phyloP scores from a whole-genome alignment of 352 stramenopile species.

The Globisporangium splendens region DNA sequence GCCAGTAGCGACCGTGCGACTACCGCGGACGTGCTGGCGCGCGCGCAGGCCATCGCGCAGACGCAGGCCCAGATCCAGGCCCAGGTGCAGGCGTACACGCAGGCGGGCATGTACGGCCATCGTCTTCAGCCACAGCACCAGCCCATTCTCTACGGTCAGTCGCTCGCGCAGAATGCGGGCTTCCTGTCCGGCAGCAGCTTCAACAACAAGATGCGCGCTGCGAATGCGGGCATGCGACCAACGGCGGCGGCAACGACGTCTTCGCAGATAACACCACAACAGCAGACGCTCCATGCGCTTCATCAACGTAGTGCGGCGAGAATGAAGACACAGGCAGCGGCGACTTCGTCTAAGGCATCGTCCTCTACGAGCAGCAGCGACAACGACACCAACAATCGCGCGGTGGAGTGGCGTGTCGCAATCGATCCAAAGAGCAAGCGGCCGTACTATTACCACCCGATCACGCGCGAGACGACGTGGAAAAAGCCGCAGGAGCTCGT shows the following conservation, averaged over 20 bases:
- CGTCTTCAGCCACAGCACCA: constrained; percentile 9
- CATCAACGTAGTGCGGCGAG: constrained; percentile 16
- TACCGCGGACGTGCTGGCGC: constrained; percentile 17
- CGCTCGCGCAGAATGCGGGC: constrained; percentile 3
- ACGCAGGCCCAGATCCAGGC: constrained; percentile 31
- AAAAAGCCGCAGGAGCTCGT: constrained; percentile 89
- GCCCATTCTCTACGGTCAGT: constrained; percentile 10
- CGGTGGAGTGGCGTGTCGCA: constrained; percentile 71
- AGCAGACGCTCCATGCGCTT: constrained; percentile 23
- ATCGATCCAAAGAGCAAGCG: constrained; percentile 82
- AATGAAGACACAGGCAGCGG: constrained; percentile 1
- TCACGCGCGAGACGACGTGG: constrained; percentile 96
- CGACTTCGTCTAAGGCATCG: constrained; percentile 12
- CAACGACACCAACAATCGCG: too few relatives aligned
- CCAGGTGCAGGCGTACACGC: constrained; percentile 31
- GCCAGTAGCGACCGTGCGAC: constrained; percentile 4
- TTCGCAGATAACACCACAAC: constrained; percentile 6
- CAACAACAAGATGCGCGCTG: too few relatives aligned
- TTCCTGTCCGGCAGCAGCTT: not conserved
- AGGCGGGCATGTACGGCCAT: not conserved
- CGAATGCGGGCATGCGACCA: not conserved
- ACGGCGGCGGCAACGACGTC: constrained; percentile 14
- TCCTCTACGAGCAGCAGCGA: constrained; percentile 8
- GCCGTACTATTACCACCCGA: constrained; percentile 97
- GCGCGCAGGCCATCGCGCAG: constrained; percentile 23